phyloP scores from a whole-genome alignment of 2,329 filamentous ascomycete genomes.

The Dichotomopilus funicola region DNA sequence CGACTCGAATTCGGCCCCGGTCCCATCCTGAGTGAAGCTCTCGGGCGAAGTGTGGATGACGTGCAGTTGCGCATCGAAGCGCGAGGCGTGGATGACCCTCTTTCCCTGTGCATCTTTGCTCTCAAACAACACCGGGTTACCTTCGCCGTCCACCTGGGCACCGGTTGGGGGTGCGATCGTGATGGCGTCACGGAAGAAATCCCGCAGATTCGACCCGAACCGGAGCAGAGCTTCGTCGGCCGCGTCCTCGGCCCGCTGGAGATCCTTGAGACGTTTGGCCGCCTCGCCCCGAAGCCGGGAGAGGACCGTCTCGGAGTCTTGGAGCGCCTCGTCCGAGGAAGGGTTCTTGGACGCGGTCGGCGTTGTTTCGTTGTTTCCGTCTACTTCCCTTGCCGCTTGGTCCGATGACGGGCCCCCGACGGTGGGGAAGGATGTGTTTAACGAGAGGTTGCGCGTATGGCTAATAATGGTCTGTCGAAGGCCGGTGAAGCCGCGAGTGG shows the following conservation, averaged over 20 bases:
- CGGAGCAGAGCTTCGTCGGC: slow-evolving; percentile 91
- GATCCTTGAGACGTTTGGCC: slow-evolving; percentile 75
- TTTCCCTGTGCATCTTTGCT: slow-evolving; percentile 87
- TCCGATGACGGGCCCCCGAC: slow-evolving; percentile 22
- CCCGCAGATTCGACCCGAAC: slow-evolving; percentile 82
- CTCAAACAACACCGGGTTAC: slow-evolving; percentile 74
- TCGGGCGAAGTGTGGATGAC: slow-evolving; percentile 83
- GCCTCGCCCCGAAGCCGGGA: slow-evolving; percentile 71
- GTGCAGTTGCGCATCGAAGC: slow-evolving; percentile 92
- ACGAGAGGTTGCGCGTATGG: slow-evolving; percentile 66
- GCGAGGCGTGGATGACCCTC: slow-evolving; percentile 86
- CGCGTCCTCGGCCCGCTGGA: slow-evolving; percentile 88
- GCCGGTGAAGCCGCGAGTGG: slow-evolving; percentile 70
- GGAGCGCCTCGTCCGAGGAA: slow-evolving; percentile 37
- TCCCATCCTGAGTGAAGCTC: slow-evolving; percentile 76
- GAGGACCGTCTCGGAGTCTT: slow-evolving; percentile 59
- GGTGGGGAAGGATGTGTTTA: slow-evolving; percentile 40
- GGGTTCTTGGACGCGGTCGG: slow-evolving; percentile 38
- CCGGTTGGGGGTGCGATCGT: slow-evolving; percentile 70
- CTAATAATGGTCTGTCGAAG: slow-evolving; percentile 61
- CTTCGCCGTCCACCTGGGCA: slow-evolving; percentile 30
- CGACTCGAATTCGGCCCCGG: slow-evolving; percentile 62
- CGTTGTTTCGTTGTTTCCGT: slow-evolving; percentile 34
- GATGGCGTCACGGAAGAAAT: slow-evolving; percentile 86
- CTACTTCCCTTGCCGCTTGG: slow-evolving; percentile 27